Percentiles rank a stretch among this genome's conserved stretches.
phyloP scores from a whole-genome alignment of 192 early-diverging fungal species.

The Podila epigama region DNA sequence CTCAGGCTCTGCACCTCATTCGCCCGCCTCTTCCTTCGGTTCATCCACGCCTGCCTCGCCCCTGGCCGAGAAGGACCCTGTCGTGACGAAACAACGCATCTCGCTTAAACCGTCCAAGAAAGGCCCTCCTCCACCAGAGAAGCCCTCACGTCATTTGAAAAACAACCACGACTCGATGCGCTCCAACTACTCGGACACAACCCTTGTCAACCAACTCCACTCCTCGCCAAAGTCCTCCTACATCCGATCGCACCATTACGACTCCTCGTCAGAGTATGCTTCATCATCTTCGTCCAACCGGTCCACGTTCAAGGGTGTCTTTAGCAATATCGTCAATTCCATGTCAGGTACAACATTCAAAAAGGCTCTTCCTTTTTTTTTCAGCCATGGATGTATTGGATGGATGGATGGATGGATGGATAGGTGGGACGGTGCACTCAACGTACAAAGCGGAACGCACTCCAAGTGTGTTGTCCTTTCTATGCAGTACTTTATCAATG shows the following conservation, averaged over 20 bases:
- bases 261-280: conserved; percentile 34
- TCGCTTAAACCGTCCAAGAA: conserved; percentile 33
- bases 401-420: too few relatives aligned
- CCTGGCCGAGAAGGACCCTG: conserved; percentile 7
- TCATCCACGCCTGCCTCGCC: conserved; percentile 16
- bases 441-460: too few relatives aligned
- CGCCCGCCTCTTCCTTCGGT: conserved; percentile 9
- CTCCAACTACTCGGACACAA: conserved; percentile 27
- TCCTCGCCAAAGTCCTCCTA: conserved; percentile 35
- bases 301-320: conserved; percentile 63
- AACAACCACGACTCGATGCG: conserved; percentile 36
- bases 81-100: conserved; percentile 6
- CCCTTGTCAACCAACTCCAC: conserved; percentile 21
- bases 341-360: conserved; percentile 48
- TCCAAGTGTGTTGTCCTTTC: too few relatives aligned
- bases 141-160: conserved; percentile 36
- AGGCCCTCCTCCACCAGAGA: conserved; percentile 43
- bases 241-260: conserved; percentile 31
- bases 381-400: too few relatives aligned
- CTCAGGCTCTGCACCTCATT: conserved; percentile 17
- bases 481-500: too few relatives aligned
- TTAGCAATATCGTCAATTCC: conserved; percentile 60
- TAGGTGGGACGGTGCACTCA: too few relatives aligned
- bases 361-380: background rate
- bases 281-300: conserved; percentile 25